These are phyloP conservation scores for Stephania yunnanensis DNA, from an alignment of 164 flowering plant genomes.

Conservation along the genomic window DNA sequence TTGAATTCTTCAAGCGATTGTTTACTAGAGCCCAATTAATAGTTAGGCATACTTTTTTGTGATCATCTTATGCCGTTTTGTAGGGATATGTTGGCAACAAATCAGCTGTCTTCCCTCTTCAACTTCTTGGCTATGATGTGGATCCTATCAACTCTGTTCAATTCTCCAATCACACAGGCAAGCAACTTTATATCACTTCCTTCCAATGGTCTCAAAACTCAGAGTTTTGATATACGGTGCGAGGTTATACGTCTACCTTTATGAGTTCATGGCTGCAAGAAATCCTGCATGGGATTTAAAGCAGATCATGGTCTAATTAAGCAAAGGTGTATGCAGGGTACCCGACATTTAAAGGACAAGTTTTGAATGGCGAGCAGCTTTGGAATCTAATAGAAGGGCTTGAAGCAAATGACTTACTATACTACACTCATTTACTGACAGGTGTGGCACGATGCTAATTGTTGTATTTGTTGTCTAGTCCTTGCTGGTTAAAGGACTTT, in stretches of 20 bases:
- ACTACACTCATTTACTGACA: constrained; percentile 90
- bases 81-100: constrained; percentile 99
- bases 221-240: constrained; percentile 46
- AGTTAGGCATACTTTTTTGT: background rate
- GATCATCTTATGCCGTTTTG: background rate
- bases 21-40: background rate
- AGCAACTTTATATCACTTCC: constrained; percentile 57
- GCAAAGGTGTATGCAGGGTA: constrained; percentile 59
- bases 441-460: constrained; percentile 32
- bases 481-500: background rate
- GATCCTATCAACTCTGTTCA: constrained; percentile 98
- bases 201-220: constrained; percentile 35
- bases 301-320: constrained; percentile 20
- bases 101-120: constrained; percentile 97
- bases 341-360: constrained; percentile 97
- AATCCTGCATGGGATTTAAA: constrained; percentile 16
- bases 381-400: constrained; percentile 94
- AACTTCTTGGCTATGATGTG: constrained; percentile 91
- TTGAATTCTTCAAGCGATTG: background rate
- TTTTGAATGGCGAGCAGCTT: constrained; percentile 82
- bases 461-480: background rate
- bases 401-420: constrained; percentile 73
- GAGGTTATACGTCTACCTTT: constrained; percentile 30
- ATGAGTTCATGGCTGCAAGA: constrained; percentile 33
- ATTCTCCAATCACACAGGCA: constrained; percentile 99